Base-by-base conservation (phyloP, 2,329 filamentous ascomycete genomes). In the Venturiaceae sp. region DNA sequence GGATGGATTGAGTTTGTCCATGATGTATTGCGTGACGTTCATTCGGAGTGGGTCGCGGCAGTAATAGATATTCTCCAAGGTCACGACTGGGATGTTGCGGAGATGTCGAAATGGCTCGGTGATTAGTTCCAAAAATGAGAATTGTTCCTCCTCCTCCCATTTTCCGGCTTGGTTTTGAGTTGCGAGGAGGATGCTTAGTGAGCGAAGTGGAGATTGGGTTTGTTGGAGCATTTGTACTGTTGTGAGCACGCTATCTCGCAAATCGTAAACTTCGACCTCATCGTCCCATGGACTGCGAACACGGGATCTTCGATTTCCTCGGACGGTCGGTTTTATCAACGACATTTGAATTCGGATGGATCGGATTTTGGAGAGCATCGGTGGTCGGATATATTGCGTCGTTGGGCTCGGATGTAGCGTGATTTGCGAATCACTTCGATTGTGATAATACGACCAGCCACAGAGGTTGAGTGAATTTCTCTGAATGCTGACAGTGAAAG, bases 321-420 rank as follows among this genome's bases (percentile, higher is more conserved):
- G 53, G 28, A 21, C 32, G 32, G 34, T 21, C 16, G 36, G 36
- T 33, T 58, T 58, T 28, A 58, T 32, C 32, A 58, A 26, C 5
- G 39, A 50, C 39, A 58, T 50, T n/a, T 58, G 55, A 5, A 58
- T 47, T 19, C 55, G 55, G n/a, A 58, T 39, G 30, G 46, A 30
- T 32, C 34, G 7, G 13, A 58, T 58, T 8, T 47, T 34, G 21
- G 28, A 26, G 41, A 58, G 44, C 55, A 58, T 58, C 14, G 55
- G 39, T 14, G 55, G 55, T 32, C 55, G 55, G 13, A 36, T 39
- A 16, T 39, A 41, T 4, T 30, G 55, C 34, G 28, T 26, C 13
- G 28, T 23, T 16, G 55, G 44, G 33, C n/a, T 39, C 5, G 34
- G n/a, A 56, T 56, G n/a, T 28, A 44, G 11, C 26, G 28, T 56